Percentiles rank a stretch among this genome's conserved stretches.
Conservation (phyloP, 2,329 filamentous ascomycete species). For the Arthrobotrys conoides region DNA sequence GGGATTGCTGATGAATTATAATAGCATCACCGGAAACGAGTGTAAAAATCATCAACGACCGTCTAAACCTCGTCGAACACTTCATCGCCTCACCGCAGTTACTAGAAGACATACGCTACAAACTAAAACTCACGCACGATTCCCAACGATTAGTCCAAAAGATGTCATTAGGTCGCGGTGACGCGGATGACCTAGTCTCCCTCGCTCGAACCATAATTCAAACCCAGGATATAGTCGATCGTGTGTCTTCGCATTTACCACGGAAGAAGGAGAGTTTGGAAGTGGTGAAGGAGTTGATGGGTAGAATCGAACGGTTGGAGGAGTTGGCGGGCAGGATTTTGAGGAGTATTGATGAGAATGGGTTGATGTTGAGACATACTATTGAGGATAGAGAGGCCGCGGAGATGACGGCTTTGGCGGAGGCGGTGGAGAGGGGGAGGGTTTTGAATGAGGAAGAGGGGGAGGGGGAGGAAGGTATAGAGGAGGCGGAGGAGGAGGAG, state of each 20-base stretch:
- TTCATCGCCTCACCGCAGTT: slow-evolving; percentile 78
- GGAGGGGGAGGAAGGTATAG: slow-evolving; percentile 1
- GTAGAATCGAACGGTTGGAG: slow-evolving; percentile 76
- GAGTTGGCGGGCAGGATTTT: slow-evolving; percentile 80
- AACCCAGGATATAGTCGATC: slow-evolving; percentile 76
- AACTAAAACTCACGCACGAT: slow-evolving; percentile 84
- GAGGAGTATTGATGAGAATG: slow-evolving; percentile 90
- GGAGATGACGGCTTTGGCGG: slow-evolving; percentile 80
- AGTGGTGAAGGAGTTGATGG: slow-evolving; percentile 68
- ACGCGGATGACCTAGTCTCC: slow-evolving; percentile 88
- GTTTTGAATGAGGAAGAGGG: slow-evolving; percentile 69
- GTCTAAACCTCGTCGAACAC: slow-evolving; percentile 84
- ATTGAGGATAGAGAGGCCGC: slow-evolving; percentile 80
- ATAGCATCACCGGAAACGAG: slow-evolving; percentile 87
- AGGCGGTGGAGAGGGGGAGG: slow-evolving; percentile 78
- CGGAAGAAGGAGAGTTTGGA: slow-evolving; percentile 63
- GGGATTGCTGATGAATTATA: background rate
- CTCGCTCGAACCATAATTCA: slow-evolving; percentile 84
- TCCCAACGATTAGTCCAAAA: slow-evolving; percentile 92
- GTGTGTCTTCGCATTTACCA: slow-evolving; percentile 67
- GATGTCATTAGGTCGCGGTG: slow-evolving; percentile 91
- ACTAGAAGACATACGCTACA: slow-evolving; percentile 77
- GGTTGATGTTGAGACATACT: slow-evolving; percentile 83
- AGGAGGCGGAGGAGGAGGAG: slow-evolving; percentile 44
- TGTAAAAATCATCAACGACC: slow-evolving; percentile 79